Evolutionary conservation across 2,329 filamentous ascomycete genomes (phyloP).

Genomic region (Ophidiomyces ophidiicola): DNA sequence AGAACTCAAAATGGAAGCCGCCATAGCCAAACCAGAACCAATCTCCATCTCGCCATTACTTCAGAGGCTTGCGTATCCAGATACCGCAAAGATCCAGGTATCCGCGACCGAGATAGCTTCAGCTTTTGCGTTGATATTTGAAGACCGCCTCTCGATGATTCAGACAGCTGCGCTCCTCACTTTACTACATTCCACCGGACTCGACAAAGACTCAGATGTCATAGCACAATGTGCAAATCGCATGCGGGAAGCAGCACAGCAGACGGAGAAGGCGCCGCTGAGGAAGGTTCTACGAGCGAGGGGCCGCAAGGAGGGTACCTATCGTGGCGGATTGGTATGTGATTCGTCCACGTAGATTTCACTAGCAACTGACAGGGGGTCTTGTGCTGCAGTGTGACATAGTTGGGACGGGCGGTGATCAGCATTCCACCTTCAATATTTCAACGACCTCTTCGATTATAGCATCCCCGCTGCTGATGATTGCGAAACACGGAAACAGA

Average conservation of each 20-base stretch:
- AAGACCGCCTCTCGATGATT: slow-evolving; percentile 73
- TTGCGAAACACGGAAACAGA: slow-evolving; percentile 92
- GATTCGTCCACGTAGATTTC: not conserved
- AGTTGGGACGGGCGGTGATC: slow-evolving; percentile 91
- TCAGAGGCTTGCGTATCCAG: slow-evolving; percentile 35
- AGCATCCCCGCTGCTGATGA: slow-evolving; percentile 68
- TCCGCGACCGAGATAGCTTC: slow-evolving; percentile 71
- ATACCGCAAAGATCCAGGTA: slow-evolving; percentile 40
- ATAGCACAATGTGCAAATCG: slow-evolving; percentile 70
- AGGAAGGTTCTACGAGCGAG: slow-evolving; percentile 48
- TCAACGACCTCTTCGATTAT: slow-evolving; percentile 90
- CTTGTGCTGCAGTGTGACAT: slow-evolving; percentile 61
- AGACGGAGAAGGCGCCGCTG: slow-evolving; percentile 55
- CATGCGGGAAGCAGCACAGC: slow-evolving; percentile 70
- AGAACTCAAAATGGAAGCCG: slow-evolving; percentile 13
- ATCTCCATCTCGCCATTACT: slow-evolving; percentile 40
- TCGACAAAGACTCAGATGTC: slow-evolving; percentile 73
- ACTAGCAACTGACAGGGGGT: slow-evolving; percentile 9
- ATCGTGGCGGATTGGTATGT: slow-evolving; percentile 71
- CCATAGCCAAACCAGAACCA: slow-evolving; percentile 23
- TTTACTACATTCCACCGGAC: slow-evolving; percentile 77
- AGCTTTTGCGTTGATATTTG: slow-evolving; percentile 86
- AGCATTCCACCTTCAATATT: slow-evolving; percentile 97
- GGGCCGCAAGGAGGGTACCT: slow-evolving; percentile 56
- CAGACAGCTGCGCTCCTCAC: slow-evolving; percentile 82